Conservation (phyloP, 345 rosid species). For the Pistacia atlantica region DNA sequence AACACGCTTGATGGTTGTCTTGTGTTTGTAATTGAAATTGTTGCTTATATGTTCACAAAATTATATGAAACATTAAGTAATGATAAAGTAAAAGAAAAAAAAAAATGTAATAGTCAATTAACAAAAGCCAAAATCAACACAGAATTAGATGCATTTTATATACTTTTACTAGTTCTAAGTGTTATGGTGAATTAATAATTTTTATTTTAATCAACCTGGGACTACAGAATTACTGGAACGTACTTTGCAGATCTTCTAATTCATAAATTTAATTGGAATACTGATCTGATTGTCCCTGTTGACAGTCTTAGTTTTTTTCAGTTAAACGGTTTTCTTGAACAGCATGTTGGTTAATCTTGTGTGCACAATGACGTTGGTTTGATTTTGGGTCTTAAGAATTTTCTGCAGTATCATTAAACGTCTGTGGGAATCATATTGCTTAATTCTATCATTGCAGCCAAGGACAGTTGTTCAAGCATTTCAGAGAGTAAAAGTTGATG, state of each 20-base stretch:
- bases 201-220: background rate
- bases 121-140: background rate
- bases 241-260: background rate
- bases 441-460: conserved; percentile 51
- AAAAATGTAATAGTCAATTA: background rate
- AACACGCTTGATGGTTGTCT: background rate
- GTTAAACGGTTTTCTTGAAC: background rate
- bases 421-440: background rate
- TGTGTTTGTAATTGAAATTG: background rate
- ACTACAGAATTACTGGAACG: background rate
- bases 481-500: conserved; percentile 82
- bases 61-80: background rate
- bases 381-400: background rate
- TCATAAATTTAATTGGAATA: background rate
- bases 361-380: background rate
- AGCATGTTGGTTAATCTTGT: background rate
- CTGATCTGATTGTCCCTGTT: background rate
- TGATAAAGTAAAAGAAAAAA: background rate
- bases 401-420: background rate
- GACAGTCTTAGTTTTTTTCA: background rate
- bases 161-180: background rate
- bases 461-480: conserved; percentile 53
- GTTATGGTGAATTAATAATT: too few species aligned
- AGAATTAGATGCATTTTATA: too few species aligned
- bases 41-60: background rate